Evolutionary conservation across 768 basidiomycete genomes (phyloP), one percentile per base, ranked within the genome.

Genomic region (Filobasidium wieringae): DNA sequence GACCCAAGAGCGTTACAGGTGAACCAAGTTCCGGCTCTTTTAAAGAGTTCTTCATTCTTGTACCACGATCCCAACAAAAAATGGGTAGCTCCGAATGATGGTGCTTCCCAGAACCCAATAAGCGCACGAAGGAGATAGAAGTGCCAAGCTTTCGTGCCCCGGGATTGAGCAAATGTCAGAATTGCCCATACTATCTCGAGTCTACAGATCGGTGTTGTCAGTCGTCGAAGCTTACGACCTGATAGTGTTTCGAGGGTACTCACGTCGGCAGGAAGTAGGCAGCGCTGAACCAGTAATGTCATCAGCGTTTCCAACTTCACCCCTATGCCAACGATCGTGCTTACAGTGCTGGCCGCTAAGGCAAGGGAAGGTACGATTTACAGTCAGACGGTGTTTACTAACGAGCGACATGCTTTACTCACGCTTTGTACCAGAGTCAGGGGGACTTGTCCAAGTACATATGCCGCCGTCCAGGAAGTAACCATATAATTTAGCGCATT

Each of bases 71-170:
- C 51, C 49, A 66, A 59, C 15, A 68, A 54, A 53, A 66, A 62
- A 37, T 67, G 66, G 11, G 66, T 67, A 11, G 62, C 64, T 17
- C 60, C 64, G 53, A 67, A 67, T 22, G 58, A 58, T 7, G 66
- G 62, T 9, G 66, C 64, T 37, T 72, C 71, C 37, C 68, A 65
- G 24, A 61, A 59, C 24, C 68, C 71, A 19, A 67, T 60, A 22
- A 72, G 63, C 12, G 68, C 67, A 32, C 71, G 57, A 3, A 68
- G 41, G 4, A 59, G 54, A 39, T 68, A 72, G 40, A 72, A 56
- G 26, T 68, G 64, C 54, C 59, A 57, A 2, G 55, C 39, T 19
- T 39, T 55, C 4, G 27, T 22, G 32, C 50, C 47, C 26, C 26
- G n/a, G 33, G 19, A n/a, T 17, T 51, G 27, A 1, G 33, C 45